Conservation (phyloP, 768 basidiomycete species). For the Hygrocybe punicea region DNA sequence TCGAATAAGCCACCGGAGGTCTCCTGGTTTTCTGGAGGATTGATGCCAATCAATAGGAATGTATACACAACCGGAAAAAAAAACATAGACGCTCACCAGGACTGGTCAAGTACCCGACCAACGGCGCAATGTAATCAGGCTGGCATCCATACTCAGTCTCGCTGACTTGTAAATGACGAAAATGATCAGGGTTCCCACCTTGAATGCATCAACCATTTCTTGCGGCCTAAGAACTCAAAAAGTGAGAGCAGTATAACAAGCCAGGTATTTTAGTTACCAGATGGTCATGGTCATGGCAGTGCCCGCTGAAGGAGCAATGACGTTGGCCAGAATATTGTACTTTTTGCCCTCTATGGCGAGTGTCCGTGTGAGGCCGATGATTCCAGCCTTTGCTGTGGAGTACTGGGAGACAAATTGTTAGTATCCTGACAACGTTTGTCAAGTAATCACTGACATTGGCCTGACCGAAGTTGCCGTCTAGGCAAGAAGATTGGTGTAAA, state of each 20-base stretch:
- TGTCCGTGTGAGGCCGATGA: constrained; percentile 85
- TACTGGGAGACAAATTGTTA: constrained; percentile 46
- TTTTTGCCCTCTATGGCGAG: constrained; percentile 89
- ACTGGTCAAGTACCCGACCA: constrained; percentile 88
- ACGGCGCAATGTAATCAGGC: constrained; percentile 89
- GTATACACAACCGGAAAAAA: not conserved
- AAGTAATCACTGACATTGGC: constrained; percentile 54
- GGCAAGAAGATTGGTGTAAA: not conserved
- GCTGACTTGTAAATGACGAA: not conserved
- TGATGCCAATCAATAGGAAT: not conserved
- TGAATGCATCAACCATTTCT: constrained; percentile 87
- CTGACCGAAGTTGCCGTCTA: constrained; percentile 95
- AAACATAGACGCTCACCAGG: constrained; percentile 41
- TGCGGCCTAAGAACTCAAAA: constrained; percentile 49
- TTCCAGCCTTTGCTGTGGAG: constrained; percentile 88
- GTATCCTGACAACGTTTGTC: constrained; percentile 3
- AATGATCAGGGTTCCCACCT: constrained; percentile 43
- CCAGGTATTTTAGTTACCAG: constrained; percentile 45
- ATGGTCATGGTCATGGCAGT: constrained; percentile 89
- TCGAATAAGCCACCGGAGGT: constrained; percentile 80
- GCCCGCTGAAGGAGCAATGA: constrained; percentile 82
- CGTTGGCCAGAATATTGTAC: constrained; percentile 87
- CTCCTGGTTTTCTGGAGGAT: constrained; percentile 56
- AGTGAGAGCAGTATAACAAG: not conserved
- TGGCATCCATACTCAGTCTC: constrained; percentile 23